phyloP scores from a whole-genome alignment of 2,329 filamentous ascomycete genomes.

The Colletotrichum tofieldiae region DNA sequence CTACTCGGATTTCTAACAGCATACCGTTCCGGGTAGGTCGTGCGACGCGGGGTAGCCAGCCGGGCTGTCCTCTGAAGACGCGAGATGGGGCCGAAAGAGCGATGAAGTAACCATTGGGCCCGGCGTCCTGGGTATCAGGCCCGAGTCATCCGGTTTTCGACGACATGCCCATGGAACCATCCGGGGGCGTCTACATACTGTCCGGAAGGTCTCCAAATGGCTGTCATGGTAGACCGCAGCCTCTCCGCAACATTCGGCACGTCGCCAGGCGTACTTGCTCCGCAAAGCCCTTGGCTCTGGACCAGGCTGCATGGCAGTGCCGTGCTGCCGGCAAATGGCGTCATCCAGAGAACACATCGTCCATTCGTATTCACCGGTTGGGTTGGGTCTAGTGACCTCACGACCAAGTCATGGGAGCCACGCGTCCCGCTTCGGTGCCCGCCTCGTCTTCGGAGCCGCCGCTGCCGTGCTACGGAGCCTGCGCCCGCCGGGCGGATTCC shows the following conservation, averaged over 20 bases:
- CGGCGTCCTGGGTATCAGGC: neutral
- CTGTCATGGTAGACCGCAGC: neutral
- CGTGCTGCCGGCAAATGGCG: neutral
- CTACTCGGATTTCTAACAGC: neutral
- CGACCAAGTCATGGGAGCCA: conserved; percentile 12
- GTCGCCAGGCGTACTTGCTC: neutral
- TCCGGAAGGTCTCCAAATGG: neutral
- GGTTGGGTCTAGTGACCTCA: conserved; percentile 14
- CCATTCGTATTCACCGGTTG: neutral
- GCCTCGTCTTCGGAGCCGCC: conserved; percentile 16
- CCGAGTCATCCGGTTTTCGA: neutral
- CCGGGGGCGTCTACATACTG: neutral
- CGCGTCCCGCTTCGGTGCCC: conserved; percentile 3
- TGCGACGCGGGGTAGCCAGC: conserved; percentile 14
- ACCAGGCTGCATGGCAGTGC: neutral
- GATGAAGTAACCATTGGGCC: neutral
- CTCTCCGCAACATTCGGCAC: neutral
- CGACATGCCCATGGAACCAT: neutral
- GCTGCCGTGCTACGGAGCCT: conserved; percentile 9
- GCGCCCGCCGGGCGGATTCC: conserved; percentile 9
- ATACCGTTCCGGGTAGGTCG: conserved; percentile 15
- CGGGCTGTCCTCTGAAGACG: conserved; percentile 7
- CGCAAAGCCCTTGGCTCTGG: neutral
- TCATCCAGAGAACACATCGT: neutral
- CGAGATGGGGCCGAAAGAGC: neutral